Evolutionary conservation across 306 rosid species (phyloP), one percentile per base, ranked within the genome.

Genomic region (Begonia loranthoides): DNA sequence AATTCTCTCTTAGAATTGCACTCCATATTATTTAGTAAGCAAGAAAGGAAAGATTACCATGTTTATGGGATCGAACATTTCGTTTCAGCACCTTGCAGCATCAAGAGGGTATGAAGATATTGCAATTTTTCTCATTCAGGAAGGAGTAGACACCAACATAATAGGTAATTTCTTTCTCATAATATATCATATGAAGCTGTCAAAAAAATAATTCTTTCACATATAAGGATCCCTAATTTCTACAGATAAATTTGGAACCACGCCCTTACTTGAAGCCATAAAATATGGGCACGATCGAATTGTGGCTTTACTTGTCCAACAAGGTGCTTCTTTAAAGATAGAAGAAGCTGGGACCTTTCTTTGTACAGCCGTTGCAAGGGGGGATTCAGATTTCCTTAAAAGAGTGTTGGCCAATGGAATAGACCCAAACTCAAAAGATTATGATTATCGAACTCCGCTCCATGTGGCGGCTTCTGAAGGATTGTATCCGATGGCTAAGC

Each of bases 391-490:
- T 51, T 72, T 78, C 58, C 71, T 90, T 46, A 76, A 55, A 74
- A 78, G 94, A 68, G 65, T 82, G 49, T 53, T 90, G 59, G 67
- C 77, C 48, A 50, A 86, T 69, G 99, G 93, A 9, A 48, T 90
- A 69, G 95, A 90, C 68, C 94, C 95, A 44, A 83, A 90, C 71
- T 70, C 66, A 41, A 90, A 81, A 69, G 99, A 86, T 60, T 90
- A 80, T 52, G 99, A 86, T 70, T 70, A 62, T 53, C 92, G 99
- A 64, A 86, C 86, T 39, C 88, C 95, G n/a, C 83, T 90, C 9
- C 99, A 90, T 54, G 58, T 86, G 43, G 92, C 95, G 51, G 82
- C 92, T 22, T 76, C 95, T 8, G 92, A 78, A 63, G 99, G 99
- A 39, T 74, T 80, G 44, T 57, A 61, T 65, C 60, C 80, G 70